These are phyloP conservation scores for Boletus speciosus DNA, from an alignment of 768 basidiomycete species.

Conservation along the genomic window DNA sequence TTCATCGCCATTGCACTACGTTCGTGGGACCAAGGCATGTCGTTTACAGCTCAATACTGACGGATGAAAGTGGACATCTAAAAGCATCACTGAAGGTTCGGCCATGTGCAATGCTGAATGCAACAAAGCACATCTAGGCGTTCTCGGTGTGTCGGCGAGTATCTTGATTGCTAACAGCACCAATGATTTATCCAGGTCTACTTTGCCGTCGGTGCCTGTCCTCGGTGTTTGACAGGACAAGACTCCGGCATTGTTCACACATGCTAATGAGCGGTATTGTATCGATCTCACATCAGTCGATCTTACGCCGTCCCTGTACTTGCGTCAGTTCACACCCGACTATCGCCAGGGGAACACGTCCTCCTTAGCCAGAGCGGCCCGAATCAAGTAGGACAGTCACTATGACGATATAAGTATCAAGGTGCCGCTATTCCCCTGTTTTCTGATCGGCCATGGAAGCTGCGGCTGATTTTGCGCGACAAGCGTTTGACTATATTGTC, in stretches of 20 bases:
- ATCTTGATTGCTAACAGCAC: not conserved
- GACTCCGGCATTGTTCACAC: not conserved
- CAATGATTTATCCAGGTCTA: not conserved
- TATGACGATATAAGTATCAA: not conserved
- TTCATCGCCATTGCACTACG: not conserved
- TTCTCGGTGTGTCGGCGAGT: not conserved
- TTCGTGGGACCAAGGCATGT: not conserved
- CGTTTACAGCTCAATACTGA: not conserved
- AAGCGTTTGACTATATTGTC: conserved; percentile 17
- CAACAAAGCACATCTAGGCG: not conserved
- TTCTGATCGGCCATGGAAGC: not conserved
- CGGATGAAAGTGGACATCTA: not conserved
- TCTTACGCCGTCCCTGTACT: not conserved
- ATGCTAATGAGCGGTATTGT: not conserved
- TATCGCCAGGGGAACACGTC: not conserved
- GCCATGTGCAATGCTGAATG: not conserved
- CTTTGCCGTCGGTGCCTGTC: not conserved
- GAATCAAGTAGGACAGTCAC: not conserved
- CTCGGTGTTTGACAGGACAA: not conserved
- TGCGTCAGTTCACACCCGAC: not conserved
- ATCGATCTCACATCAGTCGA: not conserved
- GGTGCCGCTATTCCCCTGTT: not conserved
- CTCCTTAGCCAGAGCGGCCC: not conserved
- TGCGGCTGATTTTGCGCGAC: conserved; percentile 5
- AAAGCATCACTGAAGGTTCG: not conserved